Evolutionary conservation across 345 rosid genomes (phyloP).

Genomic region (Syzygium grande): DNA sequence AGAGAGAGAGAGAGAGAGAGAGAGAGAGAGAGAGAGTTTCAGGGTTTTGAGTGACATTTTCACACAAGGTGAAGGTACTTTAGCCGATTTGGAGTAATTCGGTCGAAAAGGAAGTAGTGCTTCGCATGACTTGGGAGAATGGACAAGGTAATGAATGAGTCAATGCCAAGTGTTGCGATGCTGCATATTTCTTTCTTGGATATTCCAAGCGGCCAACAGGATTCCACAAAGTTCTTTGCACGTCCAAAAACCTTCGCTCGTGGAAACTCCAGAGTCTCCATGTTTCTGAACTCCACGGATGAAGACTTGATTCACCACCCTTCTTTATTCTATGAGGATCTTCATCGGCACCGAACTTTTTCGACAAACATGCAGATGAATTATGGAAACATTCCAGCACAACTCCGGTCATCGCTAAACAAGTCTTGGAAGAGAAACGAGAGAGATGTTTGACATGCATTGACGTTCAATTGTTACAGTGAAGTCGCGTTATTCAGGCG

Average conservation of each 20-base stretch:
- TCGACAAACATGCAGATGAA: not conserved
- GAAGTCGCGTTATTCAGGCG: not conserved
- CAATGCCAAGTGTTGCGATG: not conserved
- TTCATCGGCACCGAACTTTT: not conserved
- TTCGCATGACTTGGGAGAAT: not conserved
- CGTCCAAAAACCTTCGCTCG: not conserved
- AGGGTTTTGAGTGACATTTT: not conserved
- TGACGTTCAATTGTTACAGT: not conserved
- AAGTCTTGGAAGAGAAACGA: not conserved
- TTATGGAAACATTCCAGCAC: not conserved
- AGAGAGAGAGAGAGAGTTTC: no score
- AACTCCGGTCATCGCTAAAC: not conserved
- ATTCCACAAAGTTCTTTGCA: not conserved
- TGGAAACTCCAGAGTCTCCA: not conserved
- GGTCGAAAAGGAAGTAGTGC: not conserved
- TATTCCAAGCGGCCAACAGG: not conserved
- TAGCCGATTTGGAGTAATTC: not conserved
- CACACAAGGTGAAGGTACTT: not conserved
- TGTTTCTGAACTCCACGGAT: not conserved
- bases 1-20: no score
- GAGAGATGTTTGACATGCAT: not conserved
- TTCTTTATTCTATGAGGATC: not conserved
- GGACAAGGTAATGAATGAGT: not conserved
- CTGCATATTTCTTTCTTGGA: not conserved
- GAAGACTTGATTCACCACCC: no score